Evolutionary conservation across 2,329 filamentous ascomycete genomes (phyloP).

Genomic region (Alternaria hordeiaustralica): DNA sequence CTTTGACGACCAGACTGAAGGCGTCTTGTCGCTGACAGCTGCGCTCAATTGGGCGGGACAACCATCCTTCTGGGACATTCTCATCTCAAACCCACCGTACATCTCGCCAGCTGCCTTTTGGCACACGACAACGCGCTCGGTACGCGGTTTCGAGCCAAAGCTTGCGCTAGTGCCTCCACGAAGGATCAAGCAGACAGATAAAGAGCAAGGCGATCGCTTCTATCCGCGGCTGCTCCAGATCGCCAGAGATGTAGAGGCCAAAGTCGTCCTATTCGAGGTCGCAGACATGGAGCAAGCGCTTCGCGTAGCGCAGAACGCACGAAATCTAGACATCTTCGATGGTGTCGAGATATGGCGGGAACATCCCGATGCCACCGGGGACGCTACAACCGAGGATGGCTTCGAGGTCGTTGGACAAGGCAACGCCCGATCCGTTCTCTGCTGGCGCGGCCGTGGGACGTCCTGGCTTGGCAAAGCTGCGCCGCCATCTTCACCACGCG

Average conservation of each 20-base stretch:
- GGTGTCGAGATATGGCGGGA: conserved; percentile 76
- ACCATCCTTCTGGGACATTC: conserved; percentile 59
- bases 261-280: conserved; percentile 72
- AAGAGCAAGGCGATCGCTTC: conserved; percentile 62
- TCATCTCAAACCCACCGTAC: conserved; percentile 92
- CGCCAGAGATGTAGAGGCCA: conserved; percentile 58
- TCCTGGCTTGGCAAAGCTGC: conserved; percentile 31
- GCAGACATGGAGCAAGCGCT: conserved; percentile 72
- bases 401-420: conserved; percentile 49
- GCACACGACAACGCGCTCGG: conserved; percentile 71
- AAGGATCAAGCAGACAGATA: conserved; percentile 20
- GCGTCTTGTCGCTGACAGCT: conserved; percentile 19
- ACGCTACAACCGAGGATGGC: neutral
- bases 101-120: conserved; percentile 71
- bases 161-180: conserved; percentile 70
- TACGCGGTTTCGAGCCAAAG: conserved; percentile 80
- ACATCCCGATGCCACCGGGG: conserved; percentile 42
- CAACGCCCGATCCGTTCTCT: conserved; percentile 54
- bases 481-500: neutral
- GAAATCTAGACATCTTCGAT: conserved; percentile 36
- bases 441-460: conserved; percentile 44
- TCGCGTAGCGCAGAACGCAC: conserved; percentile 63
- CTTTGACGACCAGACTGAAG: conserved; percentile 49
- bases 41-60: conserved; percentile 20
- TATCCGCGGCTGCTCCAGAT: conserved; percentile 70